Conservation (phyloP, 2,329 filamentous ascomycete genomes). For the Pseudopithomyces maydicus region DNA sequence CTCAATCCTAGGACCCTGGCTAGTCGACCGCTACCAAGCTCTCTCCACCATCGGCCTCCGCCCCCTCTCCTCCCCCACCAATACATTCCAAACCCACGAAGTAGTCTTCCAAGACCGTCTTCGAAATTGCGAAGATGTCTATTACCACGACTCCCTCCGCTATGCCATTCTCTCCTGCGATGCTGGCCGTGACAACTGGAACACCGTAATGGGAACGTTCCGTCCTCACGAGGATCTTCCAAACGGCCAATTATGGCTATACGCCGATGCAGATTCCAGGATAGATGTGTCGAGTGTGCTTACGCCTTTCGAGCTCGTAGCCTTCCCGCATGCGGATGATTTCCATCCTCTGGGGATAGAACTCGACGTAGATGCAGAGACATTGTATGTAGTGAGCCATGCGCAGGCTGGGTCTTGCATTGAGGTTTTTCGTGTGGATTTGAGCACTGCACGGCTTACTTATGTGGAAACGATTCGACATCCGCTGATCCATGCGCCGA, state of each 20-base stretch:
- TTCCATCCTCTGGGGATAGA: conserved; percentile 52
- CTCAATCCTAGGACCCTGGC: conserved; percentile 23
- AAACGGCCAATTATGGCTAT: conserved; percentile 45
- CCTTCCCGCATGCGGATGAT: conserved; percentile 31
- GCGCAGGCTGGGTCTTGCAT: conserved; percentile 35
- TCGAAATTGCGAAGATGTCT: conserved; percentile 52
- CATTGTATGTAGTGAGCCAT: conserved; percentile 50
- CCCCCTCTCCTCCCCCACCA: conserved; percentile 22
- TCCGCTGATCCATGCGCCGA: conserved; percentile 42
- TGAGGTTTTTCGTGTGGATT: conserved; percentile 40
- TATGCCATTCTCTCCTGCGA: conserved; percentile 52
- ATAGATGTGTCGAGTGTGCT: conserved; percentile 24
- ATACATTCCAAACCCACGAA: conserved; percentile 33
- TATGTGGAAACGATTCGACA: conserved; percentile 40
- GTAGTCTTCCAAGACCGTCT: conserved; percentile 43
- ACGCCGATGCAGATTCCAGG: conserved; percentile 39
- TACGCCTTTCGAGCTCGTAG: conserved; percentile 27
- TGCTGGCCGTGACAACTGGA: conserved; percentile 41
- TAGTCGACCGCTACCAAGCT: conserved; percentile 33
- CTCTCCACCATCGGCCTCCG: conserved; percentile 25
- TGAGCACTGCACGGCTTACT: conserved; percentile 25
- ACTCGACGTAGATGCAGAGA: conserved; percentile 39
- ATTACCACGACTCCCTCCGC: conserved; percentile 42
- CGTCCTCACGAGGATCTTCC: conserved; percentile 16
- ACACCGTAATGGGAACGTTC: conserved; percentile 35